A percentile compares a stretch with the other conserved stretches of the same genome.
phyloP scores from a whole-genome alignment of 2,329 filamentous ascomycete genomes.

The Colletotrichum lini region DNA sequence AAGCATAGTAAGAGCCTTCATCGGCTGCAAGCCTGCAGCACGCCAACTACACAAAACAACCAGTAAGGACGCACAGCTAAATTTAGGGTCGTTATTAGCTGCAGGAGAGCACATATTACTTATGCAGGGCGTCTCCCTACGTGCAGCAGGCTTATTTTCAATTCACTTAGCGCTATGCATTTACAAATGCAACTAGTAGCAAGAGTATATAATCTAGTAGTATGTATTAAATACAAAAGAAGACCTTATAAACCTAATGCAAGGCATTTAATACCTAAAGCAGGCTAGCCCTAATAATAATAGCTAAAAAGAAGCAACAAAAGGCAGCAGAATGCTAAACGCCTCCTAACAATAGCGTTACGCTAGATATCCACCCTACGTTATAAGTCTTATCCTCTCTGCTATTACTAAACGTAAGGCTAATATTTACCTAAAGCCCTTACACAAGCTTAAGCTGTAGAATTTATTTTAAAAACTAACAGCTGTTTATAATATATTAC shows the following conservation, averaged over 20 bases:
- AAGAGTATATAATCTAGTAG: not conserved
- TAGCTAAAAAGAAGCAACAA: not conserved
- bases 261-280: not conserved
- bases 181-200: not conserved
- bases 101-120: not conserved
- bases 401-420: not conserved
- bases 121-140: not conserved
- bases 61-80: not conserved
- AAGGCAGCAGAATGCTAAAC: not conserved
- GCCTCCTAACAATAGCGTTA: not conserved
- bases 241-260: not conserved
- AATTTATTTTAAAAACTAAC: not conserved
- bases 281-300: not conserved
- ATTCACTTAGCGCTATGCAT: not conserved
- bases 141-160: not conserved
- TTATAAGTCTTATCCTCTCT: not conserved
- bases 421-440: not conserved
- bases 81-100: not conserved
- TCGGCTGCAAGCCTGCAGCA: too few species aligned
- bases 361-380: conserved; percentile 39
- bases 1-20: too few species aligned
- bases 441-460: not conserved
- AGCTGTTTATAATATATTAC: not conserved
- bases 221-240: not conserved
- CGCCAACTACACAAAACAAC: too few species aligned